phyloP scores from a whole-genome alignment of 805 yeast genomes.

The Spathaspora passalidarum region DNA sequence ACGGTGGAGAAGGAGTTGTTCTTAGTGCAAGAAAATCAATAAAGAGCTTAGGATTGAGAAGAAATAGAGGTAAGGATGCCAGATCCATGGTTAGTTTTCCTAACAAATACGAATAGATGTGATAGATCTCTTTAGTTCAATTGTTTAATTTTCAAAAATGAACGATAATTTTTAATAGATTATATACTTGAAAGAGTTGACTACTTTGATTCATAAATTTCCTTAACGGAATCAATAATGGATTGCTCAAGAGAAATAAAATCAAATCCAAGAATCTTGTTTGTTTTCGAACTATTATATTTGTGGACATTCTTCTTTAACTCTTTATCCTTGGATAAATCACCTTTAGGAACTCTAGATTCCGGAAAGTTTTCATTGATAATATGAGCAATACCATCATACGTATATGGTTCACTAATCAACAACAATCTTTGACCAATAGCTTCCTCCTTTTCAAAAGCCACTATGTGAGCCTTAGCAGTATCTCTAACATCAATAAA shows the following conservation, averaged over 20 bases:
- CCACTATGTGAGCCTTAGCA: constrained; percentile 39
- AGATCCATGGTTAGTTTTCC: constrained; percentile 40
- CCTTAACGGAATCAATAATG: constrained; percentile 41
- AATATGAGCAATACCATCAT: constrained; percentile 28
- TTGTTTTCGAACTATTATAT: constrained; percentile 34
- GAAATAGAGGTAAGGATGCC: constrained; percentile 25
- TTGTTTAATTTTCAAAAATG: not conserved
- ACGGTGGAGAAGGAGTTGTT: constrained; percentile 9
- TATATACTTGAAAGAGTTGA: not conserved
- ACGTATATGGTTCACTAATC: constrained; percentile 13
- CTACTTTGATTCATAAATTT: constrained; percentile 15
- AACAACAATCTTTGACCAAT: constrained; percentile 21
- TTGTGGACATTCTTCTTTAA: not conserved
- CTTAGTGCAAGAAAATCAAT: constrained; percentile 20
- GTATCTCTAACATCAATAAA: constrained; percentile 45
- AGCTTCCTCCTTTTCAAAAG: constrained; percentile 27
- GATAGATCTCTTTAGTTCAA: not conserved
- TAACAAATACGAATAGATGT: constrained; percentile 28
- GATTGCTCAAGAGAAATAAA: constrained; percentile 37
- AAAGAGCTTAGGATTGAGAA: constrained; percentile 24
- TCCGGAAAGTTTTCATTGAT: constrained; percentile 40
- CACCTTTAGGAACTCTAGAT: constrained; percentile 43
- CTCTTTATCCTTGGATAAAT: constrained; percentile 4
- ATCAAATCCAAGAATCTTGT: constrained; percentile 32
- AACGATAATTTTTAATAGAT: no score